Evolutionary conservation across 192 early-diverging fungal species (phyloP).

Genomic region (Backusella sp.): DNA sequence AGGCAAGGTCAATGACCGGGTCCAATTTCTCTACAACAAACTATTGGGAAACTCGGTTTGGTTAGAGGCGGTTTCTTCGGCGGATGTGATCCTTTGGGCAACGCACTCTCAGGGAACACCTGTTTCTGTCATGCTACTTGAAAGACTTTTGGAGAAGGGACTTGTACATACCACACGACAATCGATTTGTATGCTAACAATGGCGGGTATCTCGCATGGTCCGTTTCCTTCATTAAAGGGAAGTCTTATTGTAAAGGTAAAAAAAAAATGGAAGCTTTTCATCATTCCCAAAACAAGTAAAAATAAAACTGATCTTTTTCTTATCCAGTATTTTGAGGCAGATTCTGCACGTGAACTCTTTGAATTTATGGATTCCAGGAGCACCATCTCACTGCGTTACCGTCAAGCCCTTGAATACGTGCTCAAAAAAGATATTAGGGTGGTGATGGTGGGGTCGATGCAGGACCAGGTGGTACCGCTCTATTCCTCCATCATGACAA

Average conservation of each 20-base stretch:
- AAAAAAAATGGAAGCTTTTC: too few relatives aligned
- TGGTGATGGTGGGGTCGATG: slow-evolving; percentile 82
- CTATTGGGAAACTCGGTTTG: slow-evolving; percentile 55
- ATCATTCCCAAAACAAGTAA: neutral
- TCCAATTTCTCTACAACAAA: slow-evolving; percentile 77
- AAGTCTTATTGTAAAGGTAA: slow-evolving; percentile 75
- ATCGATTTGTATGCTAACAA: slow-evolving; percentile 76
- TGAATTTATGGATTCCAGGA: slow-evolving; percentile 85
- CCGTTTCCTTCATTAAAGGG: slow-evolving; percentile 83
- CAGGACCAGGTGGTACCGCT: slow-evolving; percentile 97
- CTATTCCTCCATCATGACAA: slow-evolving; percentile 72
- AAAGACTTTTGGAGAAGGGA: slow-evolving; percentile 70
- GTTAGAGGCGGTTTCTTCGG: slow-evolving; percentile 46
- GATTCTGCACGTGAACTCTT: slow-evolving; percentile 92
- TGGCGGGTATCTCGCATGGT: slow-evolving; percentile 93
- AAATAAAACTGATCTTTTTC: neutral
- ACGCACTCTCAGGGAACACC: slow-evolving; percentile 96
- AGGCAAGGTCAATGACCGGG: slow-evolving; percentile 85
- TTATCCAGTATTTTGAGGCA: slow-evolving; percentile 70
- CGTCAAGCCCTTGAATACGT: slow-evolving; percentile 65
- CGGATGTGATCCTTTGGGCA: slow-evolving; percentile 83
- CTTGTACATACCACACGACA: slow-evolving; percentile 68
- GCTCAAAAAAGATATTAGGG: slow-evolving; percentile 64
- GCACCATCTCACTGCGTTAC: slow-evolving; percentile 67
- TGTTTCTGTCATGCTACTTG: slow-evolving; percentile 76